Conservation (phyloP, 2,329 filamentous ascomycete genomes). For the Talaromyces piceae region DNA sequence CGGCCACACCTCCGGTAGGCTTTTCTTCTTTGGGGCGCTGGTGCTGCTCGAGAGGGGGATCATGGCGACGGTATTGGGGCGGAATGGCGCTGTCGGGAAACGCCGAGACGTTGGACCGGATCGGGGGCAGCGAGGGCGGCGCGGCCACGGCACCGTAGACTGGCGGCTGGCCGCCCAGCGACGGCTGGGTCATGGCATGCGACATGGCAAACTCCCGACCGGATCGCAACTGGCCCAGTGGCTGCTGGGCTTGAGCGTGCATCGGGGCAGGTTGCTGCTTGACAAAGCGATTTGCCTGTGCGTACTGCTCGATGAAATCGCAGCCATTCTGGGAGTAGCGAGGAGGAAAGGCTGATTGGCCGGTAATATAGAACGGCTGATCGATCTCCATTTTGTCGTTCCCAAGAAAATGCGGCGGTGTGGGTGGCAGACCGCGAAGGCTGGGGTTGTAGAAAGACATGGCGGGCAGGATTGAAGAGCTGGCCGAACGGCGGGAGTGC, state of each 20-base stretch:
- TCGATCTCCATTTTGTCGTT: constrained; percentile 32
- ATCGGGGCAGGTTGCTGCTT: constrained; percentile 30
- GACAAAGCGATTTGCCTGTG: constrained; percentile 35
- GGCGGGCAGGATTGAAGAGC: constrained; percentile 16
- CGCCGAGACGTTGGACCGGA: constrained; percentile 32
- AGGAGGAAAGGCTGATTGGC: constrained; percentile 32
- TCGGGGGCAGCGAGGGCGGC: constrained; percentile 33
- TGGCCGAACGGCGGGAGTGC: constrained; percentile 29
- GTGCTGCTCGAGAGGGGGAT: constrained; percentile 30
- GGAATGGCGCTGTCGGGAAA: constrained; percentile 34
- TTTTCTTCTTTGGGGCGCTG: constrained; percentile 53
- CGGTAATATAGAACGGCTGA: constrained; percentile 31
- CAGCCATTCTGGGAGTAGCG: constrained; percentile 37
- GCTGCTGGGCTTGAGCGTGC: constrained; percentile 25
- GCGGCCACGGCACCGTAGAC: constrained; percentile 29
- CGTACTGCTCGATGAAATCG: constrained; percentile 41
- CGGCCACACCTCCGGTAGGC: constrained; percentile 77
- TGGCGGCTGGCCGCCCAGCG: constrained; percentile 18
- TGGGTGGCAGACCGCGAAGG: constrained; percentile 35
- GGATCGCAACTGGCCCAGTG: constrained; percentile 23
- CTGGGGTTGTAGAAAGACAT: constrained; percentile 38
- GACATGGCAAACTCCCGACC: constrained; percentile 27
- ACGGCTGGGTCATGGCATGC: constrained; percentile 19
- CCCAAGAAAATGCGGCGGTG: constrained; percentile 33
- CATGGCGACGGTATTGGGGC: constrained; percentile 35